Percentiles rank a stretch among this genome's conserved stretches.
Evolutionary conservation across 345 rosid genomes (phyloP).

Genomic region (Salix dunnii): DNA sequence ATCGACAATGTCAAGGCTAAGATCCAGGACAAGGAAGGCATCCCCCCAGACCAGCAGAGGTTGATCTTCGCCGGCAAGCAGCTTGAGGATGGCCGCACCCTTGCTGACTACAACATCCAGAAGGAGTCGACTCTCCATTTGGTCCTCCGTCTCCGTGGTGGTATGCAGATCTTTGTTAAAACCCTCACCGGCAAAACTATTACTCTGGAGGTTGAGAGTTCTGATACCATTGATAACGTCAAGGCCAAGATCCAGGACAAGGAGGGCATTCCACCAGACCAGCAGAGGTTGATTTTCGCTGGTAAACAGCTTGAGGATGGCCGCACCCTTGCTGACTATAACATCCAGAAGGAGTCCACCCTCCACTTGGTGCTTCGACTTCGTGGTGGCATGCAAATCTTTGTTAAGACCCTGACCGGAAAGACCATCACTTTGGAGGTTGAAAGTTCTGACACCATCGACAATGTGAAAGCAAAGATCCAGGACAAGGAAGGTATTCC

Average conservation of each 20-base stretch:
- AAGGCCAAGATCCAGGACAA: conserved; percentile 33
- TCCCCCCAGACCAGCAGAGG: conserved; percentile 42
- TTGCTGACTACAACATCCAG: conserved; percentile 39
- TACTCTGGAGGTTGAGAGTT: conserved; percentile 38
- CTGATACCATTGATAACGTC: conserved; percentile 30
- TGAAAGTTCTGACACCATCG: conserved; percentile 38
- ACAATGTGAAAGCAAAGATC: conserved; percentile 38
- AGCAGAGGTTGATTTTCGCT: conserved; percentile 30
- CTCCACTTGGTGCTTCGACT: conserved; percentile 22
- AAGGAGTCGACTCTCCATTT: conserved; percentile 40
- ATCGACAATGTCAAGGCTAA: conserved; percentile 36
- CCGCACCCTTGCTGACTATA: conserved; percentile 18
- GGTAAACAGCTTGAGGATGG: conserved; percentile 26
- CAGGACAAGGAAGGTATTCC: conserved; percentile 44
- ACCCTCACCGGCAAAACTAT: conserved; percentile 44
- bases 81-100: conserved; percentile 39
- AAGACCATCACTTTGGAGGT: conserved; percentile 40
- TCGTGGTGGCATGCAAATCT: conserved; percentile 7
- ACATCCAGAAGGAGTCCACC: conserved; percentile 24
- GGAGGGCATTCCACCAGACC: conserved; percentile 29
- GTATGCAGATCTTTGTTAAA: conserved; percentile 48
- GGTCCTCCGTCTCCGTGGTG: conserved; percentile 39
- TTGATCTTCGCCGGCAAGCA: conserved; percentile 41
- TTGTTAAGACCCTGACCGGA: conserved; percentile 20
- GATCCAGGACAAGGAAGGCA: conserved; percentile 42